Base-by-base conservation (phyloP, 2,329 filamentous ascomycete species). In the Fusarium poae region DNA sequence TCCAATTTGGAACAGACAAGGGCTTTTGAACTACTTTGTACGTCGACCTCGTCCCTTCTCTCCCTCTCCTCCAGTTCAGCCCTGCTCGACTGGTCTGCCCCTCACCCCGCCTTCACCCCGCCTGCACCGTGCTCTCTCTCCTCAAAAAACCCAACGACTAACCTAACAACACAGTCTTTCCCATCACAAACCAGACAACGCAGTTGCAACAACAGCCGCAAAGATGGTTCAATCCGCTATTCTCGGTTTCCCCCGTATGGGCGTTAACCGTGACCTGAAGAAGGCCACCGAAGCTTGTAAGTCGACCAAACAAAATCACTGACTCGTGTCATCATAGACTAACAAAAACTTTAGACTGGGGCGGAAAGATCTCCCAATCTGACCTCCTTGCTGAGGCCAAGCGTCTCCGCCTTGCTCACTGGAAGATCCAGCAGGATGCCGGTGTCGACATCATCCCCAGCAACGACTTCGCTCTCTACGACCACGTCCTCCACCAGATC, bases 381-480 rank as follows among this genome's bases (percentile, higher is more conserved):
- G 94, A 97, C 69, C 93, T 99, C 75, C 87, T 98, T 75, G 88
- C 89, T 67, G 96, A 98, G 90, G 96, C 92, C 82, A 98, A 98
- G 92, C 90, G 94, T 81, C 93, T 99, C 66, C 92, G 96, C 86
- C 88, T 94, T 74, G 94, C 91, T 78, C 96, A 99, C 90, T 99
- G 96, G 96, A 94, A 97, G 86, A 97, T 99, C 85, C 96, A 99
- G 88, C 95, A 99, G 88, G 90, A 97, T 84, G 96, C 96, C 74
- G 96, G 96, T 79, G 94, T 98, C 83, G 93, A 97, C 80, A 87
- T 96, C 85, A 97, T 99, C 80, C 96, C 96, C 82, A 97, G 92
- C 92, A 99, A 99, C 83, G 96, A 99, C 89, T 99, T 99, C 80
- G 94, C 96, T 75, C 94, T 94, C 85, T 99, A 99, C 84, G 95